Base-by-base conservation (phyloP, 2,329 filamentous ascomycete species). In the Lasiodiplodia sp. region DNA sequence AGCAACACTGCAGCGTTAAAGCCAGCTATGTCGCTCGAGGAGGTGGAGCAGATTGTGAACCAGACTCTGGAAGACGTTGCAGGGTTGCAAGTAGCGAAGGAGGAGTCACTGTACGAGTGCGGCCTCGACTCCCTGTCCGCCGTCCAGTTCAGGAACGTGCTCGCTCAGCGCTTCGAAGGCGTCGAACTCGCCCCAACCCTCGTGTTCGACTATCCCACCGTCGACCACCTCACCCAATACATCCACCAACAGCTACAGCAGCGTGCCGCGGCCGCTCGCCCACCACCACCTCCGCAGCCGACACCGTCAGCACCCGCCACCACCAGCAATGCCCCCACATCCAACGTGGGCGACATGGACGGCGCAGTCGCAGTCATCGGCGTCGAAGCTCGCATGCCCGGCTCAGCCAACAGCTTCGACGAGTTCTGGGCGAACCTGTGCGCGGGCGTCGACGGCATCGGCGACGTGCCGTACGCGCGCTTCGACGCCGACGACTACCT, bases 381-480 rank as follows among this genome's bases (percentile, higher is more conserved):
- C 34, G n/a, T 57, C 16, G 55, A 31, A 18, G 31, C 37, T 2
- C 16, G 55, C 7, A 18, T 57, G 16, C 55, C 55, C n/a, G 55
- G 55, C n/a, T 31, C n/a, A 1, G 34, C 37, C 8, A 21, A 31
- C 31, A 40, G 34, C 55, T 8, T 18, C 31, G 55, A 57, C n/a
- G 31, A 21, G 3, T 57, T 57, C 55, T 57, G 55, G 55, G 21
- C 12, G 21, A 18, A 16, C 25, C 52, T 55, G 25, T 16, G 28
- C 21, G 47, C 18, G 1, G 47, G 47, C 25, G 14, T 55, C 52
- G 14, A 31, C 52, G 31, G 16, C 25, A 16, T 14, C 25, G 6
- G 0, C 25, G 52, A 23, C 14, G 31, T 40, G 16, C 55, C 34
- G 31, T 10, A 31, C 31, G 73, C 0, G 71, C 75, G 56, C 72